phyloP scores from a whole-genome alignment of 2,329 filamentous ascomycete genomes.

The Stachybotrys echinatus region DNA sequence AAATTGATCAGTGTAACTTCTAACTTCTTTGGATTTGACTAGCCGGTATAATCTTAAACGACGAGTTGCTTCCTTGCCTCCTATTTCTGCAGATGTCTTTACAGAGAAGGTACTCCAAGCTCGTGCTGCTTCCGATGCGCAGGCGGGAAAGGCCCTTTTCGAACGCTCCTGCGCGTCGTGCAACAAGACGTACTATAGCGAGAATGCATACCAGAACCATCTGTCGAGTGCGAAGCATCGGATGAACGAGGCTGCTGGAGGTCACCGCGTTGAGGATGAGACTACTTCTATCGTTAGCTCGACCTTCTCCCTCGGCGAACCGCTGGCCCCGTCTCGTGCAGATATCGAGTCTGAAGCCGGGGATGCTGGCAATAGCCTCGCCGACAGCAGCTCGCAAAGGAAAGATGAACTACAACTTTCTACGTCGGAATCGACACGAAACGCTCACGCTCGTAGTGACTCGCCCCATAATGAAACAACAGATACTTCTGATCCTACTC shows the following conservation, averaged over 20 bases:
- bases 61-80: slow-evolving; percentile 82
- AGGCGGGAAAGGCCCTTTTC: slow-evolving; percentile 83
- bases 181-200: slow-evolving; percentile 90
- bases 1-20: not conserved
- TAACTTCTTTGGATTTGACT: slow-evolving; percentile 1
- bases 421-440: no score
- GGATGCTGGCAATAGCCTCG: slow-evolving; percentile 70
- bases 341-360: slow-evolving; percentile 63
- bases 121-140: slow-evolving; percentile 76
- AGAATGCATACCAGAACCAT: slow-evolving; percentile 94
- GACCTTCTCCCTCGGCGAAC: slow-evolving; percentile 85
- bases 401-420: not conserved
- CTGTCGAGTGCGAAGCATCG: slow-evolving; percentile 87
- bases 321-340: slow-evolving; percentile 44
- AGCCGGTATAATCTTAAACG: slow-evolving; percentile 96
- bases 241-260: slow-evolving; percentile 42
- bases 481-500: no score
- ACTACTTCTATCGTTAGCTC: slow-evolving; percentile 82
- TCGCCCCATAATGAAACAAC: no score
- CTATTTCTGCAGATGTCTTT: slow-evolving; percentile 87
- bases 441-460: no score
- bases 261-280: slow-evolving; percentile 47
- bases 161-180: slow-evolving; percentile 79
- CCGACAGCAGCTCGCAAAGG: slow-evolving; percentile 46
- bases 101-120: slow-evolving; percentile 93